Evolutionary conservation across 768 basidiomycete genomes (phyloP), one percentile per base, ranked within the genome.

Genomic region (Podaxis mareebaensis): DNA sequence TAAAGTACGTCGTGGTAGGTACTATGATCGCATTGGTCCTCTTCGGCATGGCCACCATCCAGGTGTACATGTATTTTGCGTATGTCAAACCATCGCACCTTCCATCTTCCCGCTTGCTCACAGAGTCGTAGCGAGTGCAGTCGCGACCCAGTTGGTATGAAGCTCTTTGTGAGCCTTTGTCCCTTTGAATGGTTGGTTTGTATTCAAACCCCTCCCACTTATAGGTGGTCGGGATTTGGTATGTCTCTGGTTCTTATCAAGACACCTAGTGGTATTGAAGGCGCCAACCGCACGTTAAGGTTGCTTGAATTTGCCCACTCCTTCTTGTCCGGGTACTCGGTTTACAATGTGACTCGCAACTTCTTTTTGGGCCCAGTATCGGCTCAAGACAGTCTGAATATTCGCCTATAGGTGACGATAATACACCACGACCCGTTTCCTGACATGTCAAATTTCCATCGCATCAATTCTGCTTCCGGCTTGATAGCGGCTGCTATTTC

Each of bases 61-160:
- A 58, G 30, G 57, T 58, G 7, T 58, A 58, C 28, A 46, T 58
- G 24, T 58, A 58, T 26, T 58, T 58, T 1, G 3, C 40, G 57
- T 58, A 4, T 42, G 57, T 48, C 13, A 54, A 11, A 6, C 6
- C 53, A 11, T 15, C 7, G 2, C n/a, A 54, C 11, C 53, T 2
- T 54, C 13, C 17, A 11, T n/a, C 28, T 8, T 26, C 20, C 6
- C 28, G 33, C 11, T 3, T 5, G 24, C 53, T 54, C 30, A 54
- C 30, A 15, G 20, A 15, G n/a, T 5, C 13, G 8, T 54, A 54
- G 53, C 12, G 10, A 33, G 28, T 36, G 30, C 17, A 7, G 12
- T 38, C 17, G 20, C 12, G 53, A 54, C 10, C 28, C 28, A 54
- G 4, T 8, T 11, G 10, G 28, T 8, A 20, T 54, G n/a, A 30